These are phyloP conservation scores for Hansenula sp. DNA, from an alignment of 1,139 yeast genomes.

Conservation along the genomic window DNA sequence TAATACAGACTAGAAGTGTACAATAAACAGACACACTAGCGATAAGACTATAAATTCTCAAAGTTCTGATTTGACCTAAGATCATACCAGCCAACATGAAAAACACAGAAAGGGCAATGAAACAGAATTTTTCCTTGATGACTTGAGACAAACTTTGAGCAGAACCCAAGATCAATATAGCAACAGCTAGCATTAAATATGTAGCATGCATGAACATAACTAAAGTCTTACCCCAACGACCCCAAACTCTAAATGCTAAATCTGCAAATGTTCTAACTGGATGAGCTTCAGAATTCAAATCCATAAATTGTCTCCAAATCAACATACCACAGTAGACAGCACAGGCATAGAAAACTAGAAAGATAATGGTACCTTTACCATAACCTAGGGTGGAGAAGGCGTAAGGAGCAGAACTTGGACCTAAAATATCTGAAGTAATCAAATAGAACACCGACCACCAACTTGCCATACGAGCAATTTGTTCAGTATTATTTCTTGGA, in stretches of 20 bases:
- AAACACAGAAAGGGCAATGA: constrained; percentile 34
- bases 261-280: constrained; percentile 40
- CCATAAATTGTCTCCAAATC: constrained; percentile 28
- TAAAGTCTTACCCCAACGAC: constrained; percentile 27
- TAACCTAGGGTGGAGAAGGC: constrained; percentile 39
- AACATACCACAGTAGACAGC: constrained; percentile 38
- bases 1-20: constrained; percentile 36
- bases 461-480: constrained; percentile 29
- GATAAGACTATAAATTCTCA: constrained; percentile 35
- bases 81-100: constrained; percentile 41
- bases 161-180: constrained; percentile 35
- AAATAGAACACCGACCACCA: constrained; percentile 37
- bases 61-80: constrained; percentile 37
- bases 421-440: constrained; percentile 43
- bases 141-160: constrained; percentile 40
- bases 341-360: constrained; percentile 33
- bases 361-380: constrained; percentile 39
- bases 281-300: constrained; percentile 36
- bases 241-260: constrained; percentile 34
- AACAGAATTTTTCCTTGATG: constrained; percentile 34
- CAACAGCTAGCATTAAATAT: constrained; percentile 39
- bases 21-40: constrained; percentile 44
- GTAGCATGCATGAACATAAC: constrained; percentile 35
- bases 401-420: constrained; percentile 42
- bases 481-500: constrained; percentile 22